Conservation (phyloP, 805 yeast species). For the Myxozyma mucilagina region DNA sequence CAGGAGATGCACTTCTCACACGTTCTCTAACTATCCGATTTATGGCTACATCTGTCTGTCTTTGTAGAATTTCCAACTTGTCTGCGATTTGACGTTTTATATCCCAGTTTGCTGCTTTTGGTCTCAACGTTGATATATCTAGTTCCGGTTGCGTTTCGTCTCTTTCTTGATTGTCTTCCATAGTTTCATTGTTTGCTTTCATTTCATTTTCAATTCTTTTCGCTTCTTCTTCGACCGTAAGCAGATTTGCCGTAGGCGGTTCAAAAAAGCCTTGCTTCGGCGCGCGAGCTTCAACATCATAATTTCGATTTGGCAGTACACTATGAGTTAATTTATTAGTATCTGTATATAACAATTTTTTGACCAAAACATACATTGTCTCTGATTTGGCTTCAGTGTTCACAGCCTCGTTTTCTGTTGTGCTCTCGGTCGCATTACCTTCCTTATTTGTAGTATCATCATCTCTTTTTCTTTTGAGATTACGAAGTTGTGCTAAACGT, state of each 20-base stretch:
- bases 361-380: not conserved
- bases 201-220: conserved; percentile 38
- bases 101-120: conserved; percentile 41
- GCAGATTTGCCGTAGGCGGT: conserved; percentile 29
- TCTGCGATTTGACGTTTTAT: conserved; percentile 45
- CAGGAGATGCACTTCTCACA: conserved; percentile 13
- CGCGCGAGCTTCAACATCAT: conserved; percentile 35
- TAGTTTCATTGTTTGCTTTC: conserved; percentile 27
- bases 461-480: conserved; percentile 33
- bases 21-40: conserved; percentile 45
- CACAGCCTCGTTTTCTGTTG: not conserved
- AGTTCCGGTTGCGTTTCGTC: conserved; percentile 29
- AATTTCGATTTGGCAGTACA: conserved; percentile 32
- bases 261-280: conserved; percentile 37
- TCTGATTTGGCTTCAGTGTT: not conserved
- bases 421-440: not conserved
- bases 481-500: conserved; percentile 38
- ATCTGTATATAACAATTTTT: not conserved
- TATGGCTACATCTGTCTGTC: conserved; percentile 48
- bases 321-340: not conserved
- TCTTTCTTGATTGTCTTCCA: conserved; percentile 37
- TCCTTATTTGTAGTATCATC: conserved; percentile 4
- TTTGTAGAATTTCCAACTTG: conserved; percentile 44
- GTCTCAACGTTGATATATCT: conserved; percentile 34
- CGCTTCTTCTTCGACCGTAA: conserved; percentile 37